These are phyloP conservation scores for Penicillium nucicola DNA, from an alignment of 495 filamentous ascomycete genomes.

Conservation along the genomic window DNA sequence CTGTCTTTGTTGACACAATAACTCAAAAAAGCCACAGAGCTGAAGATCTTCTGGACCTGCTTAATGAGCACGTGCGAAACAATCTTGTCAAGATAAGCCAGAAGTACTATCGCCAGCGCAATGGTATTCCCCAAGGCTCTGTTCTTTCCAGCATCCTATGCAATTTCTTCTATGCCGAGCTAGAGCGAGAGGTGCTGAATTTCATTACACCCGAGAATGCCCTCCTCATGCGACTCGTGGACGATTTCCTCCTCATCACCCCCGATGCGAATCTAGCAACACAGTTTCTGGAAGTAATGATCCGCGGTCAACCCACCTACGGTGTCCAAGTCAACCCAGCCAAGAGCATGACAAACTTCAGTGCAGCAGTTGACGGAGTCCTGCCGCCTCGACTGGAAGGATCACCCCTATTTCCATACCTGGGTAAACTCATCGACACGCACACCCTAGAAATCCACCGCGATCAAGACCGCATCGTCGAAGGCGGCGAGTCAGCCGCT, in stretches of 20 bases:
- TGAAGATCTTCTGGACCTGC: slow-evolving; percentile 61
- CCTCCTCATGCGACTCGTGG: slow-evolving; percentile 76
- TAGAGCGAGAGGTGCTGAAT: slow-evolving; percentile 65
- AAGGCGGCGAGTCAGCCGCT: slow-evolving; percentile 39
- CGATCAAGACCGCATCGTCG: slow-evolving; percentile 49
- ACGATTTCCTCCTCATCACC: slow-evolving; percentile 91
- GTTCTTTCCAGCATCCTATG: slow-evolving; percentile 81
- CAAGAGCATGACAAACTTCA: slow-evolving; percentile 88
- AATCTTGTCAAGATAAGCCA: slow-evolving; percentile 90
- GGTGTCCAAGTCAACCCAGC: slow-evolving; percentile 72
- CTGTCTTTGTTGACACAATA: slow-evolving; percentile 71
- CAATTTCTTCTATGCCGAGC: slow-evolving; percentile 89
- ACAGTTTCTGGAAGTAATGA: slow-evolving; percentile 74
- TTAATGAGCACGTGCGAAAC: slow-evolving; percentile 71
- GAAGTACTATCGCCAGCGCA: slow-evolving; percentile 82
- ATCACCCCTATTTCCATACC: slow-evolving; percentile 73
- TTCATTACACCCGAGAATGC: slow-evolving; percentile 62
- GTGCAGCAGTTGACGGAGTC: slow-evolving; percentile 53
- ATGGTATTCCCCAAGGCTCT: slow-evolving; percentile 91
- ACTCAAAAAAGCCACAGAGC: slow-evolving; percentile 49
- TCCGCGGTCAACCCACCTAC: slow-evolving; percentile 70
- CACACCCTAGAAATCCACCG: slow-evolving; percentile 71
- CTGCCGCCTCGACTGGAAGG: slow-evolving; percentile 50
- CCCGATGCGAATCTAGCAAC: slow-evolving; percentile 59
- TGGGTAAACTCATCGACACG: slow-evolving; percentile 74